Conservation (phyloP, 1,139 yeast species). For the Sugiyamaella japonica region DNA sequence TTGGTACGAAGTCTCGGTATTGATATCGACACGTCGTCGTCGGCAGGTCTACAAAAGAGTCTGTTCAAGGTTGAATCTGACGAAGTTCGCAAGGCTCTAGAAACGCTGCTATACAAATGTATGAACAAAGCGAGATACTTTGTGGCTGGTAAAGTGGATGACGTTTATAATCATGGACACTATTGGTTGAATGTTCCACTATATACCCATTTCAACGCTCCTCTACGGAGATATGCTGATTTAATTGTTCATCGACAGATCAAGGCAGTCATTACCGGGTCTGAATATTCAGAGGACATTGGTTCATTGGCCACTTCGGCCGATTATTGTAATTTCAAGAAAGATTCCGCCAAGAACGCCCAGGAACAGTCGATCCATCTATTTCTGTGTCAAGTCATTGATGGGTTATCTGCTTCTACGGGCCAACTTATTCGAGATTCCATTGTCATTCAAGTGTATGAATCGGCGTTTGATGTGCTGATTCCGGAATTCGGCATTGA, state of each 20-base stretch:
- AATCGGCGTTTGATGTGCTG: slow-evolving; percentile 91
- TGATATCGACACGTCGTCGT: slow-evolving; percentile 69
- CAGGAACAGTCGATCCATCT: slow-evolving; percentile 95
- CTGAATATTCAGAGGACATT: slow-evolving; percentile 52
- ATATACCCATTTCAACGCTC: slow-evolving; percentile 93
- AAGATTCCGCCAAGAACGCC: slow-evolving; percentile 89
- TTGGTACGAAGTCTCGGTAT: slow-evolving; percentile 60
- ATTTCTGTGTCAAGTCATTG: slow-evolving; percentile 78
- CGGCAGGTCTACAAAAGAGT: slow-evolving; percentile 73
- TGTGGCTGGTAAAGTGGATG: slow-evolving; percentile 84
- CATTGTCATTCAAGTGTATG: slow-evolving; percentile 87
- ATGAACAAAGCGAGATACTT: slow-evolving; percentile 84
- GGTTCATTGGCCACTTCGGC: slow-evolving; percentile 78
- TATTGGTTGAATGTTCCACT: slow-evolving; percentile 80
- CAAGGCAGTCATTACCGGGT: slow-evolving; percentile 56
- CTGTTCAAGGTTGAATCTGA: slow-evolving; percentile 64
- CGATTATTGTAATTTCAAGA: slow-evolving; percentile 92
- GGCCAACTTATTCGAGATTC: slow-evolving; percentile 79
- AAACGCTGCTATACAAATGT: slow-evolving; percentile 76
- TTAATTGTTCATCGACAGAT: slow-evolving; percentile 90
- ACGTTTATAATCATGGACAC: slow-evolving; percentile 64
- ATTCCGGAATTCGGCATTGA: slow-evolving; percentile 96
- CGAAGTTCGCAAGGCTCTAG: slow-evolving; percentile 69
- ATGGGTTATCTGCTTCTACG: slow-evolving; percentile 69
- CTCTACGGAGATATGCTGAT: slow-evolving; percentile 89